Conservation (phyloP, 176 grass and related monocot genomes). For the Musa itinerans region DNA sequence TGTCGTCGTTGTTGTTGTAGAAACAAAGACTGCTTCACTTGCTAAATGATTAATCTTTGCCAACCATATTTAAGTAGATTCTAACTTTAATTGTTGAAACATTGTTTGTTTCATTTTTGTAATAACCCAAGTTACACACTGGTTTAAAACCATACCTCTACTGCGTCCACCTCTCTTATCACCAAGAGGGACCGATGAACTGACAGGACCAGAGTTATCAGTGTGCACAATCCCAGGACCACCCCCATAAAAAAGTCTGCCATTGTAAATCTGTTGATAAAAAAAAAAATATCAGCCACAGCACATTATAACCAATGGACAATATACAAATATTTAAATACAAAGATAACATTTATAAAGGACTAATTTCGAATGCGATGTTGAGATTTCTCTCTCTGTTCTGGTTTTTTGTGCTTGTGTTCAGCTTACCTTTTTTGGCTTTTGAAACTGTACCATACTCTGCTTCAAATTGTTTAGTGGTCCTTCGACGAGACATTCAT, state of each 20-base stretch:
- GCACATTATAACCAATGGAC: not conserved
- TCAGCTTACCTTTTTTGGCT: slow-evolving; percentile 78
- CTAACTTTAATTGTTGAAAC: no score
- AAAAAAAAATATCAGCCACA: slow-evolving; percentile 11
- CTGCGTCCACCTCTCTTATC: slow-evolving; percentile 73
- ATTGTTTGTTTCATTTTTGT: not conserved
- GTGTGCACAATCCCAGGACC: slow-evolving; percentile 61
- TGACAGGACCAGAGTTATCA: slow-evolving; percentile 41
- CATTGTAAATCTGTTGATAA: slow-evolving; percentile 73
- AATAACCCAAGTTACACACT: not conserved
- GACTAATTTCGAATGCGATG: no score
- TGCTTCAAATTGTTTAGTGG: slow-evolving; percentile 97
- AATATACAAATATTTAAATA: not conserved
- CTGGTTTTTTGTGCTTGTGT: not conserved
- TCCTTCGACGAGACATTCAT: slow-evolving; percentile 97
- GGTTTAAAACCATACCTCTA: slow-evolving; percentile 44
- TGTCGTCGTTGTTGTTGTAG: no score
- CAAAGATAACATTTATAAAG: not conserved
- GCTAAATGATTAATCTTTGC: no score
- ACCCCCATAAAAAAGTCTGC: slow-evolving; percentile 76
- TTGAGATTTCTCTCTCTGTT: not conserved
- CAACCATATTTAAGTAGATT: no score
- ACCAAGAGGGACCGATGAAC: slow-evolving; percentile 31
- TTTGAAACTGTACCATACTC: slow-evolving; percentile 99
- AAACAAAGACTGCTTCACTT: no score